A percentile compares a stretch with the other conserved stretches of the same genome.
phyloP scores from a whole-genome alignment of 2,329 filamentous ascomycete genomes.

The Talaromyces sp. region DNA sequence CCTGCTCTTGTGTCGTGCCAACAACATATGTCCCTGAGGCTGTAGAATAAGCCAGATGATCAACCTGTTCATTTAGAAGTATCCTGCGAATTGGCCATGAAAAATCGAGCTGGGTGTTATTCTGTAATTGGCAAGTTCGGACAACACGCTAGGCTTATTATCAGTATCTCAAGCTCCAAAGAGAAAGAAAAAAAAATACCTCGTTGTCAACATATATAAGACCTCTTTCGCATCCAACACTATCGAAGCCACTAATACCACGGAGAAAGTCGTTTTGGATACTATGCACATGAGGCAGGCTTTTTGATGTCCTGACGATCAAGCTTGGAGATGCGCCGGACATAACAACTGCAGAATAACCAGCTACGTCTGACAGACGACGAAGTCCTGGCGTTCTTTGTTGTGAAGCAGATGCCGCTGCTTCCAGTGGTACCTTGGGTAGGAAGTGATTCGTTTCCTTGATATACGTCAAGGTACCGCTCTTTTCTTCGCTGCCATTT shows the following conservation, averaged over 20 bases:
- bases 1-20: constrained; percentile 64
- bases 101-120: constrained; percentile 68
- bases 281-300: constrained; percentile 70
- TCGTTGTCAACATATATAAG: constrained; percentile 76
- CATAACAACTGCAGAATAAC: constrained; percentile 79
- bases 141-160: constrained; percentile 58
- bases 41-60: constrained; percentile 73
- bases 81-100: constrained; percentile 75
- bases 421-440: constrained; percentile 56
- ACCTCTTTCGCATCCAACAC: constrained; percentile 71
- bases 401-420: constrained; percentile 40
- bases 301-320: constrained; percentile 77
- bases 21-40: constrained; percentile 73
- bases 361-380: constrained; percentile 56
- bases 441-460: constrained; percentile 70
- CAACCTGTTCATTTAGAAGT: constrained; percentile 66
- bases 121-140: constrained; percentile 70
- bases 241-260: constrained; percentile 74
- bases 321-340: constrained; percentile 78
- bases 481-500: constrained; percentile 21
- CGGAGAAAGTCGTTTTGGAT: constrained; percentile 68
- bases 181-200: constrained; percentile 31
- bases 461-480: constrained; percentile 62
- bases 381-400: constrained; percentile 47
- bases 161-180: background rate